Evolutionary conservation across 176 grass and related monocot species (phyloP).

Genomic region (Pontederia paniculata): DNA sequence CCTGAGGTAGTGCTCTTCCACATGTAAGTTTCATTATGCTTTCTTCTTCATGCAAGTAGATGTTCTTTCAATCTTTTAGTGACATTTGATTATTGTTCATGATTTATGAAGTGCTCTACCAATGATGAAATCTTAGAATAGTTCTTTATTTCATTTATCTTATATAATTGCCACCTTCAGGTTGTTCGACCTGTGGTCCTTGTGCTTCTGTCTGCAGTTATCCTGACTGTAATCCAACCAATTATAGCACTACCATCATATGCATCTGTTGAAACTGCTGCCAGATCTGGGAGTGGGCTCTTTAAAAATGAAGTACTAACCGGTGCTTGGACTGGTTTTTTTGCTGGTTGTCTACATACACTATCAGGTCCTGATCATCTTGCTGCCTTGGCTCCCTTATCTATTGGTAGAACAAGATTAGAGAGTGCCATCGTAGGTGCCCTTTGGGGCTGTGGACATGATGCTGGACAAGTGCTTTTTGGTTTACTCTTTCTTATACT

Average conservation of each 20-base stretch:
- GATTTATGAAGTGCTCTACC: too few species aligned
- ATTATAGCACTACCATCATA: conserved; percentile 33
- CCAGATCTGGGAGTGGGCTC: conserved; percentile 25
- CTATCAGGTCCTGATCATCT: conserved; percentile 79
- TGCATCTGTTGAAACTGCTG: conserved; percentile 28
- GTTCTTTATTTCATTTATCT: not conserved
- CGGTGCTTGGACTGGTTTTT: conserved; percentile 75
- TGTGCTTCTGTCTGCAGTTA: conserved; percentile 8
- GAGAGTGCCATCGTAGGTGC: conserved; percentile 65
- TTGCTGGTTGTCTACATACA: conserved; percentile 76
- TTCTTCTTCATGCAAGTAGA: too few species aligned
- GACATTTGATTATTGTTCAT: too few species aligned
- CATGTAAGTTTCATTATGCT: too few species aligned
- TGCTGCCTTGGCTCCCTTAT: conserved; percentile 59
- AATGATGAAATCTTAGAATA: not conserved
- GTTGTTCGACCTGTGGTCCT: conserved; percentile 10
- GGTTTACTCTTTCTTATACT: conserved; percentile 65
- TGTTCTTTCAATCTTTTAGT: too few species aligned
- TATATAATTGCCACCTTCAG: conserved; percentile 8
- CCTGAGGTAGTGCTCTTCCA: too few species aligned
- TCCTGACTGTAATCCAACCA: conserved; percentile 25
- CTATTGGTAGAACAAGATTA: conserved; percentile 47
- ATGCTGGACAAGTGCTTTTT: conserved; percentile 61
- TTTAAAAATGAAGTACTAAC: conserved; percentile 48
- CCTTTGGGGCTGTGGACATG: conserved; percentile 82